These are phyloP conservation scores for Emergomyces africanus DNA, from an alignment of 2,329 filamentous ascomycete species.

Conservation along the genomic window DNA sequence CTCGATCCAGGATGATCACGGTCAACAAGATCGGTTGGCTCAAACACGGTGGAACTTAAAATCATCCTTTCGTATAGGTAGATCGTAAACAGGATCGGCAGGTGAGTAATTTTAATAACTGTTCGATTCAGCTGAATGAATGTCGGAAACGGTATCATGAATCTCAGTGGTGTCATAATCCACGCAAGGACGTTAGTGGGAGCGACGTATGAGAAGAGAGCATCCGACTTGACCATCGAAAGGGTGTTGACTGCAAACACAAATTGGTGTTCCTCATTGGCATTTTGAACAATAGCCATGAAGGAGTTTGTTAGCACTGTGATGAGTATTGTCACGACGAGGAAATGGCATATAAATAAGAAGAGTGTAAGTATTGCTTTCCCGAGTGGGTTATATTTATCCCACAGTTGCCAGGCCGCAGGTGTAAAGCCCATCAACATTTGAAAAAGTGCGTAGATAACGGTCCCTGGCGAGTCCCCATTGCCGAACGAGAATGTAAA, in stretches of 20 bases:
- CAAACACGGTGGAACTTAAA: slow-evolving; percentile 62
- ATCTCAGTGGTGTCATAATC: slow-evolving; percentile 72
- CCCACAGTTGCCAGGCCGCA: slow-evolving; percentile 84
- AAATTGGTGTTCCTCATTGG: slow-evolving; percentile 83
- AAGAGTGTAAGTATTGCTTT: slow-evolving; percentile 66
- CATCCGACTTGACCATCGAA: slow-evolving; percentile 97
- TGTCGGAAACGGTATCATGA: slow-evolving; percentile 61
- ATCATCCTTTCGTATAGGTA: slow-evolving; percentile 76
- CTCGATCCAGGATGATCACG: slow-evolving; percentile 40
- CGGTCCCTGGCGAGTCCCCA: slow-evolving; percentile 54
- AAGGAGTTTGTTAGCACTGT: slow-evolving; percentile 95
- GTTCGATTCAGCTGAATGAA: slow-evolving; percentile 82
- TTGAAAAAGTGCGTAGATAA: slow-evolving; percentile 88
- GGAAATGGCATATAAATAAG: slow-evolving; percentile 87
- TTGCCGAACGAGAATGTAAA: slow-evolving; percentile 70
- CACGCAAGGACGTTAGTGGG: slow-evolving; percentile 87
- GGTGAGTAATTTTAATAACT: slow-evolving; percentile 82
- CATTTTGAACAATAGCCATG: slow-evolving; percentile 87
- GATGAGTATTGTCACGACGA: slow-evolving; percentile 86
- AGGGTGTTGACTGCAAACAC: slow-evolving; percentile 94
- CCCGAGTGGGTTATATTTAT: slow-evolving; percentile 66
- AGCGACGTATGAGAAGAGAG: slow-evolving; percentile 84
- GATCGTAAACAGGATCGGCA: slow-evolving; percentile 74
- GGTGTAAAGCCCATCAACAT: slow-evolving; percentile 93
- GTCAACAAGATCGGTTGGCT: slow-evolving; percentile 77